phyloP scores from a whole-genome alignment of 495 filamentous ascomycete species.

The Jackrogersella minutella region DNA sequence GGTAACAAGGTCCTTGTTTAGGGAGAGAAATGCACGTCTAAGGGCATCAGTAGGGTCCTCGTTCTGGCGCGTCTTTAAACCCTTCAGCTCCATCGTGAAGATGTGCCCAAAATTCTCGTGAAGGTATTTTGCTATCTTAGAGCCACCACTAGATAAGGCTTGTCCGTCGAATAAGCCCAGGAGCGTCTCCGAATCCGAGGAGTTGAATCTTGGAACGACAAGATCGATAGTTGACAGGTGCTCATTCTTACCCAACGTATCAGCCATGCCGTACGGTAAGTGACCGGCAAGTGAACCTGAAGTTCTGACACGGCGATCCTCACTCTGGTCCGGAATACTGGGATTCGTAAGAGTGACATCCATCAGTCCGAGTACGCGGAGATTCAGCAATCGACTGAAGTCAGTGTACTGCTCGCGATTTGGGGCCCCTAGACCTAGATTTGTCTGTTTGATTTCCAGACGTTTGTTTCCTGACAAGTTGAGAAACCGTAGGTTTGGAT shows the following conservation, averaged over 20 bases:
- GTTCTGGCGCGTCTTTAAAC: slow-evolving; percentile 58
- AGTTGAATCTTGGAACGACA: slow-evolving; percentile 90
- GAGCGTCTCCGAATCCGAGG: slow-evolving; percentile 88
- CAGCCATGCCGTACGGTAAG: slow-evolving; percentile 96
- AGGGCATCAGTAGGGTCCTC: slow-evolving; percentile 86
- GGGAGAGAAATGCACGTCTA: slow-evolving; percentile 80
- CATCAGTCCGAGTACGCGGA: slow-evolving; percentile 93
- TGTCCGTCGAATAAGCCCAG: slow-evolving; percentile 96
- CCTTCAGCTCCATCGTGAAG: slow-evolving; percentile 83
- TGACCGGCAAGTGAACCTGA: slow-evolving; percentile 89
- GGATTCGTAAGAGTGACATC: slow-evolving; percentile 91
- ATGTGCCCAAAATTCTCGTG: slow-evolving; percentile 91
- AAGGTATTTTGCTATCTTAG: slow-evolving; percentile 93
- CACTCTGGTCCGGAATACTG: slow-evolving; percentile 90
- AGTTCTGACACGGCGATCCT: slow-evolving; percentile 93
- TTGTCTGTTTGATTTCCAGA: slow-evolving; percentile 90
- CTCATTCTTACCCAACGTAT: slow-evolving; percentile 90
- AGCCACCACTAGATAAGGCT: slow-evolving; percentile 81
- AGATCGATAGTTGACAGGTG: slow-evolving; percentile 98
- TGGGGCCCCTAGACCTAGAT: slow-evolving; percentile 54
- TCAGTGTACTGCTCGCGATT: slow-evolving; percentile 83
- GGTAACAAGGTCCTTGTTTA: slow-evolving; percentile 94
- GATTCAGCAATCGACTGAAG: slow-evolving; percentile 84
- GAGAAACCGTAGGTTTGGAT: slow-evolving; percentile 90
- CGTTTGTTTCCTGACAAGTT: slow-evolving; percentile 98